Conservation (phyloP, 768 basidiomycete genomes). For the Termitomyces sp. region DNA sequence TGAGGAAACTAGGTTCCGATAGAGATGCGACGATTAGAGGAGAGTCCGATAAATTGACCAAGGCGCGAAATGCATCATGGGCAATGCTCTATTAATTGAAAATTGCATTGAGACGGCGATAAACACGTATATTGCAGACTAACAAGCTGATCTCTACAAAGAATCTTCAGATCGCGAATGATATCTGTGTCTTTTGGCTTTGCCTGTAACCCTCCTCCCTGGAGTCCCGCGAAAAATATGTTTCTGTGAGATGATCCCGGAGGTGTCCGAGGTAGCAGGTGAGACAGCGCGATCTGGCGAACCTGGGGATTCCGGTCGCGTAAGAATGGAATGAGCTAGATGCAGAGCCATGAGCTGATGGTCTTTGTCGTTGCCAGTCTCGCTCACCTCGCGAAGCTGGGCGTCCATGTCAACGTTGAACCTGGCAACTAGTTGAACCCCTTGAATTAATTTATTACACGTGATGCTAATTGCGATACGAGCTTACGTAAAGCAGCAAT, state of each 20-base stretch:
- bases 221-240: slow-evolving; percentile 69
- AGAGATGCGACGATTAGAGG: slow-evolving; percentile 62
- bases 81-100: slow-evolving; percentile 64
- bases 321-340: slow-evolving; percentile 77
- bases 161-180: slow-evolving; percentile 76
- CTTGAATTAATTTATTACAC: slow-evolving; percentile 22
- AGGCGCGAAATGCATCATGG: slow-evolving; percentile 91
- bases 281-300: slow-evolving; percentile 79
- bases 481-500: slow-evolving; percentile 17
- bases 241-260: slow-evolving; percentile 65
- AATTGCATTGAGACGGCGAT: slow-evolving; percentile 8
- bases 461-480: slow-evolving; percentile 24
- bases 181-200: slow-evolving; percentile 60
- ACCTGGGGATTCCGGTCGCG: slow-evolving; percentile 86
- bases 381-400: slow-evolving; percentile 44
- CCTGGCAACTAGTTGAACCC: too few species aligned
- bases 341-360: neutral
- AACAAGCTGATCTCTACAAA: slow-evolving; percentile 89
- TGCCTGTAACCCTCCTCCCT: slow-evolving; percentile 49
- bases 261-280: slow-evolving; percentile 78
- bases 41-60: slow-evolving; percentile 92
- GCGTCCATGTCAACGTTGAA: slow-evolving; percentile 32
- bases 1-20: slow-evolving; percentile 69
- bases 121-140: slow-evolving; percentile 14
- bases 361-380: neutral